Evolutionary conservation across 1,284 basidiomycete species (phyloP).

Genomic region (Trametes polyzona): DNA sequence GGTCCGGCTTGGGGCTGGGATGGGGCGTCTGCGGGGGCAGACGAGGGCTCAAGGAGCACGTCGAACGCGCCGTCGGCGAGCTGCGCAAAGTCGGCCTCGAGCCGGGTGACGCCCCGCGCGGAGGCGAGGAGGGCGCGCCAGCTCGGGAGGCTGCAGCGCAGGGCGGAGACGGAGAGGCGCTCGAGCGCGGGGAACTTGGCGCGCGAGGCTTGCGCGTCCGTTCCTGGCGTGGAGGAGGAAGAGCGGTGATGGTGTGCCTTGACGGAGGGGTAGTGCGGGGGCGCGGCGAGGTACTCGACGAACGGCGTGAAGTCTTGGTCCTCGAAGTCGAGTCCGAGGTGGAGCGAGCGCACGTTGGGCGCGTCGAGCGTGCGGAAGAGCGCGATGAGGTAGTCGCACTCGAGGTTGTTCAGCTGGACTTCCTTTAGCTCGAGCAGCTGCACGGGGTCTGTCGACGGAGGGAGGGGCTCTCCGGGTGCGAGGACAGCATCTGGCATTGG

Average conservation of each 20-base stretch:
- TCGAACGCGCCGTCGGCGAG: slow-evolving; percentile 41
- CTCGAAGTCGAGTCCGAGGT: slow-evolving; percentile 49
- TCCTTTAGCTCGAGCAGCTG: slow-evolving; percentile 46
- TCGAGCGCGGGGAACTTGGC: slow-evolving; percentile 42
- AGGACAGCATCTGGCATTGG: slow-evolving; percentile 9
- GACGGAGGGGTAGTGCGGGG: slow-evolving; percentile 11
- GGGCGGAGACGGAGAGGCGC: slow-evolving; percentile 46
- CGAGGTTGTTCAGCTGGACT: slow-evolving; percentile 55
- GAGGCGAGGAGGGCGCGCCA: slow-evolving; percentile 45
- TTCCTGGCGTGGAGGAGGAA: too few relatives aligned
- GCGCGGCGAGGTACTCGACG: slow-evolving; percentile 43
- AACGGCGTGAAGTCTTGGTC: slow-evolving; percentile 54
- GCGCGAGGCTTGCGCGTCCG: too few relatives aligned
- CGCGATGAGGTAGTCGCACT: slow-evolving; percentile 50
- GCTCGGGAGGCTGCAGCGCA: slow-evolving; percentile 45
- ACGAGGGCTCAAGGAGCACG: slow-evolving; percentile 33
- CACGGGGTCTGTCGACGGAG: slow-evolving; percentile 34
- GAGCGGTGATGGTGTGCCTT: too few relatives aligned
- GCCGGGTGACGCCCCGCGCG: slow-evolving; percentile 39
- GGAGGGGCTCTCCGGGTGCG: slow-evolving; percentile 35
- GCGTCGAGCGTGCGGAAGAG: slow-evolving; percentile 49
- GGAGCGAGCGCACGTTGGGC: slow-evolving; percentile 47
- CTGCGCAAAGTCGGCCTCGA: slow-evolving; percentile 53
- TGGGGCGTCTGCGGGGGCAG: neutral
- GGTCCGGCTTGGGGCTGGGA: too few relatives aligned